phyloP scores from a whole-genome alignment of 139 green algal species.

The Limnomonas spitsbergensis region DNA sequence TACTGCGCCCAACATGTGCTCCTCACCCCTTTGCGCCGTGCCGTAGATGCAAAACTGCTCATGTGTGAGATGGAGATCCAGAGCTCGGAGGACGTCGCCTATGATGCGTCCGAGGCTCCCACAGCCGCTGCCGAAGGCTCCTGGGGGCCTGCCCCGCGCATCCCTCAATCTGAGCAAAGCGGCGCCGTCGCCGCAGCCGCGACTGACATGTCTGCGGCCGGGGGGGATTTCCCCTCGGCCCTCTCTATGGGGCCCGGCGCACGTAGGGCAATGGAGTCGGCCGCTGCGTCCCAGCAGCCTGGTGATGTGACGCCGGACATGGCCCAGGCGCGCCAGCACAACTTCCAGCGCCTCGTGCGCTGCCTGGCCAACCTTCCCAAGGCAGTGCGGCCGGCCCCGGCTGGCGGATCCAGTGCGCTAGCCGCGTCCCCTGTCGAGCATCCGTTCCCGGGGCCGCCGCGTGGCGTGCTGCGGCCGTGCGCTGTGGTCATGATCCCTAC shows the following conservation, averaged over 20 bases:
- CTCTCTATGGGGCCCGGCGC: background rate
- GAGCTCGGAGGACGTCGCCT: background rate
- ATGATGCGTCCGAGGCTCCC: too few relatives aligned
- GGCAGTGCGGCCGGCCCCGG: background rate
- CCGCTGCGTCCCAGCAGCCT: background rate
- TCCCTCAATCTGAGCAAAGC: background rate
- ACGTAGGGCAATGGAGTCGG: too few relatives aligned
- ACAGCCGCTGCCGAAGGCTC: background rate
- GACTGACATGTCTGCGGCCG: background rate
- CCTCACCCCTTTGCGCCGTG: too few relatives aligned
- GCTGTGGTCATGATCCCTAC: background rate
- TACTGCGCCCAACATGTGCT: too few relatives aligned
- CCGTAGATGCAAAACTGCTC: background rate
- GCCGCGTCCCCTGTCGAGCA: background rate
- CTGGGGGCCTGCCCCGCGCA: background rate
- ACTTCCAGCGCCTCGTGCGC: background rate
- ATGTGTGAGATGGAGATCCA: background rate
- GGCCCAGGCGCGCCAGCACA: background rate
- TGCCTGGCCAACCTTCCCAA: conserved; percentile 7
- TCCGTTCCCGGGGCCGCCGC: background rate
- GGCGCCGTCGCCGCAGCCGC: background rate
- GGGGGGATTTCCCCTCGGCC: background rate
- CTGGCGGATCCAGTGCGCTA: background rate
- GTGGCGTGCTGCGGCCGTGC: background rate
- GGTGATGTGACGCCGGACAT: background rate